Base-by-base conservation (phyloP, 169 alveolate species). In the Plasmodium gonderi region DNA sequence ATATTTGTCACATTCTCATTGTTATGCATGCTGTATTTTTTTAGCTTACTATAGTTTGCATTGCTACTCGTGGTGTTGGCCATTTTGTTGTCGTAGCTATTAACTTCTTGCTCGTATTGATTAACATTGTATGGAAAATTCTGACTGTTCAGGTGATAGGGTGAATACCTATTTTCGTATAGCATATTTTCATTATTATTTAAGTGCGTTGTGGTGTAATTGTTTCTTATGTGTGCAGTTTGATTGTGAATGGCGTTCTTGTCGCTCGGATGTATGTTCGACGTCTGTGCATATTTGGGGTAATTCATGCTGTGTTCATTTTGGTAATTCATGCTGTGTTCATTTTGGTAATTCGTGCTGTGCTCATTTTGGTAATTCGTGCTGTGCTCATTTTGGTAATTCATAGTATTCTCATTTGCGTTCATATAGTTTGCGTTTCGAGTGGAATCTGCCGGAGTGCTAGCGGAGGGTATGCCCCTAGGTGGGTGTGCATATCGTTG, bases 21-120 rank as follows among this genome's bases (percentile, higher is more conserved):
- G 44, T 72, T 47, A 14, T 40, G 60, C 42, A 44, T 9, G 42
- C 45, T 38, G 60, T 69, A 72, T 26, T 69, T 83, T 60, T 83
- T 69, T 36, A 83, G 64, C 77, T 83, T 83, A 9, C 67, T 49
- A 45, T 83, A 83, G 65, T 51, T 83, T 6, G 44, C n/a, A 26
- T 38, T 51, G 49, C 36, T 42, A 51, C 14, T 42, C 29, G 75
- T 5, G 23, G 44, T 5, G 36, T 69, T 72, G 29, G 14, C 64
- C 60, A 45, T 40, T 69, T 69, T 17, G 31, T 26, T 47, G 36
- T 82, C 75, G 42, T 82, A 47, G 40, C 64, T 76, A 40, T 23
- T 20, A 6, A 3, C 36, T 17, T 79, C 78, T 17, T 29, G n/a
- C 26, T 79, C 76, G 29, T 54, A 54, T 9, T 36, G 44, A 40